Evolutionary conservation across 305 asterid species (phyloP).

Genomic region (Salvia sclarea): DNA sequence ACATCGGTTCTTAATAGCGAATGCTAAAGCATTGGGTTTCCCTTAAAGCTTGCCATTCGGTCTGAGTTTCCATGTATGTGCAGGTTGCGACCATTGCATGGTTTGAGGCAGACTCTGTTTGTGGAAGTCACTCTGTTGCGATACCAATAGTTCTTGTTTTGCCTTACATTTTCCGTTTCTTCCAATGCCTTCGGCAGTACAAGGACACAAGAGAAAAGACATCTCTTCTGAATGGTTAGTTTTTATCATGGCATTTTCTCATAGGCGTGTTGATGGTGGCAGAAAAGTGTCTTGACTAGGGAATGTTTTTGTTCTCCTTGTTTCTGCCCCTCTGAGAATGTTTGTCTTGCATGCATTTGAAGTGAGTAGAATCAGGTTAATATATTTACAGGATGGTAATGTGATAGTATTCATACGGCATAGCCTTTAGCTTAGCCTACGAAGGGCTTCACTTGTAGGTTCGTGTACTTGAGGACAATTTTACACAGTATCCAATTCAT

Average conservation of each 20-base stretch:
- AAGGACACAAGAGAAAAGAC: slow-evolving; percentile 90
- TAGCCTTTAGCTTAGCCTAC: neutral
- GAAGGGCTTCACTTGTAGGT: no score
- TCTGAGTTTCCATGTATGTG: slow-evolving; percentile 37
- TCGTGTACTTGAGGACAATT: neutral
- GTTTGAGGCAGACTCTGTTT: slow-evolving; percentile 99
- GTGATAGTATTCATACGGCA: no score
- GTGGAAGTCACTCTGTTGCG: slow-evolving; percentile 98
- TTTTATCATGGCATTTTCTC: slow-evolving; percentile 24
- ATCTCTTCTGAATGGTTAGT: slow-evolving; percentile 77
- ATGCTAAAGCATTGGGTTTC: slow-evolving; percentile 10
- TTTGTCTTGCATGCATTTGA: neutral
- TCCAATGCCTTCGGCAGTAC: slow-evolving; percentile 96
- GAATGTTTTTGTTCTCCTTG: neutral
- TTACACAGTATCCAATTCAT: neutral
- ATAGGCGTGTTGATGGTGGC: neutral
- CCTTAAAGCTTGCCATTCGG: slow-evolving; percentile 30
- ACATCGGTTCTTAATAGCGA: neutral
- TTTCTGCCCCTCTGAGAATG: neutral
- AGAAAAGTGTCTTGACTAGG: neutral
- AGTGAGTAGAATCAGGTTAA: neutral
- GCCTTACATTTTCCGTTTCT: slow-evolving; percentile 91
- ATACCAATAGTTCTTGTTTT: slow-evolving; percentile 88
- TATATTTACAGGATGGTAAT: neutral
- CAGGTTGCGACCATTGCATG: slow-evolving; percentile 99